Evolutionary conservation across 305 asterid genomes (phyloP).

Genomic region (Monarda citriodora): DNA sequence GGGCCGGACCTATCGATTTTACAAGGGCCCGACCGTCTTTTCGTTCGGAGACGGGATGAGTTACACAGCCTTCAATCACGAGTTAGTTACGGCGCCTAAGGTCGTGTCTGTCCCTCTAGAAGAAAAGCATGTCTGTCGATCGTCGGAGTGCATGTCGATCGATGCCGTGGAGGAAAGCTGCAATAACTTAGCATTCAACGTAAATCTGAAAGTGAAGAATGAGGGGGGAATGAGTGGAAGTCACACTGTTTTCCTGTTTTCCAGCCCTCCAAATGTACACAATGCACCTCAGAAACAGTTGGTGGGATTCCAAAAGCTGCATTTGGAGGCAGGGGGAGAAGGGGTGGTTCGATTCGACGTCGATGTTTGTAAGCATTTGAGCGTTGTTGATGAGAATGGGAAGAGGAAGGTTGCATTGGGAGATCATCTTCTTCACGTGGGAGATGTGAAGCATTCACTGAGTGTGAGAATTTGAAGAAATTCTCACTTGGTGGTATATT

Average conservation of each 20-base stretch:
- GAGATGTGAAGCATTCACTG: constrained; percentile 51
- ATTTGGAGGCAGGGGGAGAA: constrained; percentile 38
- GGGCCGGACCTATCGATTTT: constrained; percentile 83
- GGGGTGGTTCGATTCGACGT: constrained; percentile 40
- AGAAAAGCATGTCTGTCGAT: constrained; percentile 52
- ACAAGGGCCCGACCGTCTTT: constrained; percentile 69
- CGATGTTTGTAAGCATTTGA: constrained; percentile 65
- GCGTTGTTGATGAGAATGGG: constrained; percentile 61
- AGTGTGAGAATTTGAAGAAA: constrained; percentile 43
- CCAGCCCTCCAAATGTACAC: constrained; percentile 53
- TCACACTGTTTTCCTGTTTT: constrained; percentile 48
- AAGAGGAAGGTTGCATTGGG: constrained; percentile 53
- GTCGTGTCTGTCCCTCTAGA: constrained; percentile 35
- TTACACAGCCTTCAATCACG: constrained; percentile 53
- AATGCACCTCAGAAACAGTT: constrained; percentile 60
- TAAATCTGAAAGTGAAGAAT: constrained; percentile 47
- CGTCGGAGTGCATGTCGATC: constrained; percentile 43
- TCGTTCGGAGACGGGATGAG: constrained; percentile 85
- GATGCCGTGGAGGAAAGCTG: constrained; percentile 41
- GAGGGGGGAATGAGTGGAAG: constrained; percentile 45
- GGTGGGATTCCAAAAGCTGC: constrained; percentile 49
- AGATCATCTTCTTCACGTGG: constrained; percentile 56
- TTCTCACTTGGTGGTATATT: neutral
- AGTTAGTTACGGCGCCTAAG: constrained; percentile 43
- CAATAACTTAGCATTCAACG: constrained; percentile 25